Base-by-base conservation (phyloP, 2,329 filamentous ascomycete genomes). In the Sphaceloma murrayae region DNA sequence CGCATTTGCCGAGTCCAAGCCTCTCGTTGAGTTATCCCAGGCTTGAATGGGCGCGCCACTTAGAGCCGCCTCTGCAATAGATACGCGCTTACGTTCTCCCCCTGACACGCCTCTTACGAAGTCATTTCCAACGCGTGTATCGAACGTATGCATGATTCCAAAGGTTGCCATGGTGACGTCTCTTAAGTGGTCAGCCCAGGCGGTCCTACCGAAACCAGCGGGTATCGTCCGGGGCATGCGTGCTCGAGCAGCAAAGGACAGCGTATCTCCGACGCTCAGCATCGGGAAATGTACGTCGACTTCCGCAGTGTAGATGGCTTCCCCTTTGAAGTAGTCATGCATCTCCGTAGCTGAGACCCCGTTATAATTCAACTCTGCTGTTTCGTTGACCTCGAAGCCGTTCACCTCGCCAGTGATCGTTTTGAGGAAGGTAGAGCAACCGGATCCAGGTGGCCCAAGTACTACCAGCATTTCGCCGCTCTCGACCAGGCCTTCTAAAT, bases 61-160 rank as follows among this genome's bases (percentile, higher is more conserved):
- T 8, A 87, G 67, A 48, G 81, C 73, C 52, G 84, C 85, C 61
- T 91, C 85, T 1, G 82, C 83, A 49, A 91, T 86, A 33, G 78
- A 83, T 4, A 93, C 85, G 58, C 86, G 78, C 65, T 91, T 88
- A 56, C 78, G 74, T 68, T 86, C 81, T 57, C 82, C 82, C 57
- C 82, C 82, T 19, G 76, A 81, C 7, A 86, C 80, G 60, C 82
- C 82, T 47, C 82, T 78, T 21, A 85, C 67, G 57, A 77, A 85
- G 61, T 85, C 81, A 62, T 85, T 84, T 38, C 82, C 82, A 16
- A 86, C 80, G 11, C 73, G 70, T 2, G 81, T 85, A 64, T 85
- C 79, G 57, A 79, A 59, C 1, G 81, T 85, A 62, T 86, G 82
- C 10, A 73, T 72, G 51, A 85, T 82, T 6, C 24, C 24, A 27